A percentile compares a stretch with the other conserved stretches of the same genome.
phyloP scores from a whole-genome alignment of 2,329 filamentous ascomycete species.

The Chaetomium olivaceum region DNA sequence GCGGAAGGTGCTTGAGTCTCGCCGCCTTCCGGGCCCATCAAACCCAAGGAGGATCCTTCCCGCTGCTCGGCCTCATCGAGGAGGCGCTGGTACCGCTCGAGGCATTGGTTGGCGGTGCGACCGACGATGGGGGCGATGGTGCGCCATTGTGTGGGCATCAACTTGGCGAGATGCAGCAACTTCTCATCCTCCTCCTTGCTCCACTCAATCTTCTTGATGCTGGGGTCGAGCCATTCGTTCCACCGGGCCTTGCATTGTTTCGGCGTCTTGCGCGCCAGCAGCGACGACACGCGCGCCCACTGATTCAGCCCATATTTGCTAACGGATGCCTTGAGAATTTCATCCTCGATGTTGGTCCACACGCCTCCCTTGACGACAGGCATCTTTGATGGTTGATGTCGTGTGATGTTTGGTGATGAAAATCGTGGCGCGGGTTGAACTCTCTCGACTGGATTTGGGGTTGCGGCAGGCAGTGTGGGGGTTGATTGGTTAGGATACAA shows the following conservation, averaged over 20 bases:
- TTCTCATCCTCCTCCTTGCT: constrained; percentile 98
- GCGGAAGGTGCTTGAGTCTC: constrained; percentile 86
- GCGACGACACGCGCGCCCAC: constrained; percentile 96
- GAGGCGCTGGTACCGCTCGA: constrained; percentile 95
- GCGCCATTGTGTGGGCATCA: constrained; percentile 99
- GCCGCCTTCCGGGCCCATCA: constrained; percentile 82
- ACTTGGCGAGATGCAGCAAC: constrained; percentile 90
- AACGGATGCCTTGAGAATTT: constrained; percentile 93
- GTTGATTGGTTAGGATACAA: constrained; percentile 4
- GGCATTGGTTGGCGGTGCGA: constrained; percentile 92
- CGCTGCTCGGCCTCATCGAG: constrained; percentile 92
- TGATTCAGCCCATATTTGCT: constrained; percentile 96
- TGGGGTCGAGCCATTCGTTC: constrained; percentile 97
- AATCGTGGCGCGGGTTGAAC: constrained; percentile 14
- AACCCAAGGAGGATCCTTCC: constrained; percentile 76
- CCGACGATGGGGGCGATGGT: constrained; percentile 97
- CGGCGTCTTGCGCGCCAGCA: constrained; percentile 93
- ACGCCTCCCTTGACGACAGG: constrained; percentile 74
- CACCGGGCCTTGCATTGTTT: constrained; percentile 99
- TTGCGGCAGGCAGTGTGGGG: constrained; percentile 11
- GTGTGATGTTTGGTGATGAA: constrained; percentile 7
- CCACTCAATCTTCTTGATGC: constrained; percentile 99
- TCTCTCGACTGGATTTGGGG: neutral
- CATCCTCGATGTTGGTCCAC: constrained; percentile 81
- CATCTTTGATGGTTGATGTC: constrained; percentile 46